Base-by-base conservation (phyloP, 2,329 filamentous ascomycete genomes). In the Xylariales sp. region DNA sequence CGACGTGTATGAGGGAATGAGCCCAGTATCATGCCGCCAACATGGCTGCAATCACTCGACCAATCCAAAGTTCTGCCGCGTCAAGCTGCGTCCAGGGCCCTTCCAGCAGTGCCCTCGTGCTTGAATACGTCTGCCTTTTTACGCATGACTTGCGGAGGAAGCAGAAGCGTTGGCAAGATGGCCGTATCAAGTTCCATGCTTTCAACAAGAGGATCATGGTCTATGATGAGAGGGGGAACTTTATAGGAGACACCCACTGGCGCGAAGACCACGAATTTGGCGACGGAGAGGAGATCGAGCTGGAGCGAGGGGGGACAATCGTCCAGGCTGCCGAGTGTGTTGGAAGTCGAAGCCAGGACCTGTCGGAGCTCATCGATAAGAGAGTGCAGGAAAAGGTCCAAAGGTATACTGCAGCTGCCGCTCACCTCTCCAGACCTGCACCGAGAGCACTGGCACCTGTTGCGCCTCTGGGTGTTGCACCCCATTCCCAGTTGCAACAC, bases 171-270 rank as follows among this genome's bases (percentile, higher is more conserved):
- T 96, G 90, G 90, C 88, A 95, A 56, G 90, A 96, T 82, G 90
- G 91, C 25, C 81, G 81, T 38, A 76, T 96, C 46, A 86, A 84
- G 49, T 95, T 84, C 50, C 90, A 96, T 58, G 84, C 86, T 1
- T 95, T 95, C 76, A 96, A 96, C 67, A 87, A 82, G 57, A 81
- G 88, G 4, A 71, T 93, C 45, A 94, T 96, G 87, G 86, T 94
- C 5, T 91, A 93, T 54, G 89, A 95, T 60, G 81, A 87, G 34
- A 70, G 78, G 3, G 80, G 86, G 0, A 88, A 90, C 58, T 88
- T 84, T 50, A 75, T 96, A 20, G 90, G 89, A 3, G 90, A 95
- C 59, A 79, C 81, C 22, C 88, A 95, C 63, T 93, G 86, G 82
- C 80, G 80, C 31, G 74, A 81, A 33, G 74, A 77, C 39, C 75